phyloP scores from a whole-genome alignment of 225 moss, liverwort and hornwort genomes.

The Climacium dendroides region DNA sequence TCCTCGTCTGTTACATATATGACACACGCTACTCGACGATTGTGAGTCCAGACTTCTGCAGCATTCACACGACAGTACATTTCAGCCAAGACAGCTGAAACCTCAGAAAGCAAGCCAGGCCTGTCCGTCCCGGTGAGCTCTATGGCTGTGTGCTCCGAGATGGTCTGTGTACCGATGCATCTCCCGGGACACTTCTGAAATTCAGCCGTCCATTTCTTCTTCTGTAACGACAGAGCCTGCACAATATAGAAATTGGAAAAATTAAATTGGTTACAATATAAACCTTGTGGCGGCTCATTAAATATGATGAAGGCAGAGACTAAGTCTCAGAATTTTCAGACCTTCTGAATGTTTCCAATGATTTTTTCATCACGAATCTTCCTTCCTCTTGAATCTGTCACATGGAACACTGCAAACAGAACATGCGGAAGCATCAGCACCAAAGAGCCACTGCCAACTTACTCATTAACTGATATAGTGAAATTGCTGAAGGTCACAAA shows the following conservation, averaged over 20 bases:
- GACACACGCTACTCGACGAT: constrained; percentile 78
- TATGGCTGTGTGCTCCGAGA: constrained; percentile 68
- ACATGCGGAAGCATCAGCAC: background rate
- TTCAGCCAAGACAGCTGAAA: constrained; percentile 62
- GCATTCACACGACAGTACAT: constrained; percentile 75
- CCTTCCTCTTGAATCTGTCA: constrained; percentile 48
- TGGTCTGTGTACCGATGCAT: constrained; percentile 49
- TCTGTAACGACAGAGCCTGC: constrained; percentile 57
- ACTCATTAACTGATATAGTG: background rate
- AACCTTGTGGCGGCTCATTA: background rate
- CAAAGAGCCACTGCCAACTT: background rate
- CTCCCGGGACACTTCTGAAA: constrained; percentile 40
- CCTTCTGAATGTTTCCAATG: constrained; percentile 62
- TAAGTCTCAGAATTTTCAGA: background rate
- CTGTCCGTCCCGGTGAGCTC: constrained; percentile 80
- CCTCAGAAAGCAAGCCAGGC: constrained; percentile 75
- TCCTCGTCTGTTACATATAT: constrained; percentile 81
- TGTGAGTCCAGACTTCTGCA: constrained; percentile 93
- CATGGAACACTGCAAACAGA: constrained; percentile 68
- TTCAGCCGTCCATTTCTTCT: constrained; percentile 42
- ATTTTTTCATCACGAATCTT: constrained; percentile 58
- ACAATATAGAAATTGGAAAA: background rate
- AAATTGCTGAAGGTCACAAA: background rate
- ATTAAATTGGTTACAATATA: background rate
- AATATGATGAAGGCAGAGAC: background rate